Conservation (phyloP, 768 basidiomycete genomes). For the Kwoniella sp. region DNA sequence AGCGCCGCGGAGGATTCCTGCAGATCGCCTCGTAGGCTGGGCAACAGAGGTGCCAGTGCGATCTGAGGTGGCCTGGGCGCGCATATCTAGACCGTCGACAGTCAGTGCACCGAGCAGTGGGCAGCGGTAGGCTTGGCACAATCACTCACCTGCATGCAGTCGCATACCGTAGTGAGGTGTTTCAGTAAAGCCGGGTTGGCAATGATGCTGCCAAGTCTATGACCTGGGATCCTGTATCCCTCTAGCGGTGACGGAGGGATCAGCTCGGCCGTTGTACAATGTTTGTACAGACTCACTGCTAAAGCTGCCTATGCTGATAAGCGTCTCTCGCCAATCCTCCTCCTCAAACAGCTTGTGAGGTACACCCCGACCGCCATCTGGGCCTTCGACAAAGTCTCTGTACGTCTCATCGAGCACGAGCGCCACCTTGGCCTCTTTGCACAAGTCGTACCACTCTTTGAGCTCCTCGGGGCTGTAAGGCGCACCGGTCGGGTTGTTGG, state of each 20-base stretch:
- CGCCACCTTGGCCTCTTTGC: constrained; percentile 57
- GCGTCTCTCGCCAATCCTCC: constrained; percentile 59
- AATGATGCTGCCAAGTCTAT: constrained; percentile 69
- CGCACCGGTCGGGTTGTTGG: constrained; percentile 59
- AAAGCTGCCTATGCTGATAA: constrained; percentile 73
- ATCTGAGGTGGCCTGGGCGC: constrained; percentile 68
- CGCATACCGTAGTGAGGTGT: constrained; percentile 61
- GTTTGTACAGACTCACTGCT: constrained; percentile 73
- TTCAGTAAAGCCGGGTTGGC: constrained; percentile 60
- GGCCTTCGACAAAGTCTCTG: constrained; percentile 61
- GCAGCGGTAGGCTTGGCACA: too few relatives aligned
- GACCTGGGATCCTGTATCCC: constrained; percentile 59
- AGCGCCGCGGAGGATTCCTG: constrained; percentile 56
- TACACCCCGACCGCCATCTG: constrained; percentile 17
- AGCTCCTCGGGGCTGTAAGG: constrained; percentile 62
- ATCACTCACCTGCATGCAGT: constrained; percentile 62
- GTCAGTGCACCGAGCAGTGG: not conserved
- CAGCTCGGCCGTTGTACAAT: too few relatives aligned
- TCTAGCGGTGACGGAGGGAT: constrained; percentile 12
- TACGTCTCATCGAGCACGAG: constrained; percentile 86
- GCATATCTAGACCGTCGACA: constrained; percentile 55
- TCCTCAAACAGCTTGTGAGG: constrained; percentile 47
- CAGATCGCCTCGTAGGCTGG: constrained; percentile 58
- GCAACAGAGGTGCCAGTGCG: constrained; percentile 60
- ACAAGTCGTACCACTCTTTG: constrained; percentile 60